Evolutionary conservation across 306 rosid species (phyloP).

Genomic region (Arachis hypogaea): DNA sequence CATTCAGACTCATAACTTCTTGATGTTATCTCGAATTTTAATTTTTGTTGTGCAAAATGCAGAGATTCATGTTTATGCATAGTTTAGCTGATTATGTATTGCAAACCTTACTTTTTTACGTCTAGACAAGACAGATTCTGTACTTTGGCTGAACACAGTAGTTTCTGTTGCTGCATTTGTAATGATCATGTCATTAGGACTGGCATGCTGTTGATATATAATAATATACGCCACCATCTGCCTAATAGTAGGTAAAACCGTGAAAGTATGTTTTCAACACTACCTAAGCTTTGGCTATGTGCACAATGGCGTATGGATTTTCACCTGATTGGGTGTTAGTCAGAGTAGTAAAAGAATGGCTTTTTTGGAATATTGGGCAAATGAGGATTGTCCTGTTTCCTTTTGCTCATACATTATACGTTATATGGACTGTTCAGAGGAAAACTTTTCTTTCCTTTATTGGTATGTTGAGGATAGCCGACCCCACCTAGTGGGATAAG

Average conservation of each 20-base stretch:
- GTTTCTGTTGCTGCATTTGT: neutral
- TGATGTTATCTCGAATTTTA: constrained; percentile 14
- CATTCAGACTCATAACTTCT: constrained; percentile 22
- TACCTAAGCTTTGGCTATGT: too few species aligned
- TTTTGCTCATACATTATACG: neutral
- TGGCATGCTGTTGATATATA: neutral
- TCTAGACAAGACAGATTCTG: neutral
- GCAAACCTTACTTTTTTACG: constrained; percentile 2
- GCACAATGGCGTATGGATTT: too few species aligned
- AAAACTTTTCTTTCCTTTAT: neutral
- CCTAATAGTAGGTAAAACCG: neutral
- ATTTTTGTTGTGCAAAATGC: constrained; percentile 9
- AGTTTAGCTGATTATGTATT: constrained; percentile 23
- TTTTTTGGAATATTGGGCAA: neutral
- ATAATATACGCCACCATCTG: neutral
- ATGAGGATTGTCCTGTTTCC: neutral
- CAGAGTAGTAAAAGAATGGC: neutral
- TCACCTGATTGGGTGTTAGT: too few species aligned
- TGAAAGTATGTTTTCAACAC: neutral
- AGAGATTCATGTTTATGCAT: constrained; percentile 24
- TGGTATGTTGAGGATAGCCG: neutral
- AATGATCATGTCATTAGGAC: constrained; percentile 3
- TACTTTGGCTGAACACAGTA: neutral
- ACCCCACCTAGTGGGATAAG: too few species aligned
- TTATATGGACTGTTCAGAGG: neutral